Evolutionary conservation across 2,329 filamentous ascomycete genomes (phyloP), one percentile per base, ranked within the genome.

Genomic region (Apiospora arundinis): DNA sequence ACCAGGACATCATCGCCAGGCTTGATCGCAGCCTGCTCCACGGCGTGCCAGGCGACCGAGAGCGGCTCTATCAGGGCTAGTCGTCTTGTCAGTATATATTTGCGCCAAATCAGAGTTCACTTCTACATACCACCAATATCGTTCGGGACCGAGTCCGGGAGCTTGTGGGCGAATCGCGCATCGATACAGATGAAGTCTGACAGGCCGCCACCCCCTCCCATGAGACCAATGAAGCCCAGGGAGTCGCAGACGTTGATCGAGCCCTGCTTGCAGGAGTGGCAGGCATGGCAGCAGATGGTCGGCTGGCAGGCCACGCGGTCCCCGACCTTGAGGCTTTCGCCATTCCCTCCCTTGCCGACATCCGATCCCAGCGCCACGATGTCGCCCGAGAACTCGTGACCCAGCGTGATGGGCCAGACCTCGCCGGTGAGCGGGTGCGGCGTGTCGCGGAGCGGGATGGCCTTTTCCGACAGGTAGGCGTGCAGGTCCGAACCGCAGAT

Each of bases 301-400:
- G 91, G 91, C 73, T 90, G 88, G 4, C 92, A 83, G 6, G 85
- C 88, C 23, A 91, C 89, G 23, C 83, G 81, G 73, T 92, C 86
- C 1, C 90, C 90, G 1, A 86, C 77, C 60, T 84, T 81, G 67
- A 91, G 80, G 12, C 78, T 77, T 0, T 76, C 79, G 25, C 25
- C 37, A 1, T 76, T 79, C 52, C 21, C 37, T 1, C 76, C 79
- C 28, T 37, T 23, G 37, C 28, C 44, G 2, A 90, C 85, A 0
- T 81, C 83, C 0, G 82, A 76, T 0, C 90, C 90, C n/a, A 92
- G 80, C 74, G 91, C 88, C 14, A 85, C 83, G 44, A 92, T 82
- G 1, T 85, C 84, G 14, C 90, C 91, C 4, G 85, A 88, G 78
- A 92, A 90, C 76, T 92, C 91, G 76, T 92, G 91, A 37, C 91